Base-by-base conservation (phyloP, 495 filamentous ascomycete genomes). In the Penicillium samsonianum region DNA sequence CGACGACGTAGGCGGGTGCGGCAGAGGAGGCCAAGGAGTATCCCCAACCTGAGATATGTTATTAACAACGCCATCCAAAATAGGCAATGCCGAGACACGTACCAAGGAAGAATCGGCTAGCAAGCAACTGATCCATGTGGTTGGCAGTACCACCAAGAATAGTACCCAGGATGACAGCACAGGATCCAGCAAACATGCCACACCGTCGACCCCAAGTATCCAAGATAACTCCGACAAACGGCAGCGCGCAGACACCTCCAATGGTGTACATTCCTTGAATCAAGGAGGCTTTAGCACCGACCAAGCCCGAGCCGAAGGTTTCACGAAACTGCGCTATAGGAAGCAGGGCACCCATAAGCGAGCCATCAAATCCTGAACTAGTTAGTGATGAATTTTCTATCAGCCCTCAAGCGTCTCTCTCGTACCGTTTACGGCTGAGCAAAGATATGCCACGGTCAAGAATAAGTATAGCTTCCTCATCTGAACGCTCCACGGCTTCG, bases 1-100 rank as follows among this genome's bases (percentile, higher is more conserved):
- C 88, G 12, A 84, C 82, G 22, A 89, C 83, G 58, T 89, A 90
- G 22, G 83, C 80, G 4, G 88, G 88, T 0, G 84, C 87, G 19
- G 88, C 88, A 17, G 87, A 78, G 38, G 83, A 77, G 33, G 80
- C 78, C 31, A 90, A 83, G 20, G 80, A 80, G 26, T 88, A 84
- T 17, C 88, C 87, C 62, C 90, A 88, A 6, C 87, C 86, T 53
- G 16, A 0, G 37, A n/a, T 31, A 46, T 11, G 12, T 22, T 25
- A n/a, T 57, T 33, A 57, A 35, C n/a, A 57, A 41, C 12, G 31
- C 25, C 6, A 43, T 37, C 19, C 50, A 28, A 2, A 50, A 38
- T 31, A 33, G 8, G 46, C 1, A 1, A 37, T 37, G 14, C 43
- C 0, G 17, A 45, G 30, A 42, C 12, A 23, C 28, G 2, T 28